Base-by-base conservation (phyloP, 108 stramenopile genomes). In the Cyclotella choctawhatcheeana region DNA sequence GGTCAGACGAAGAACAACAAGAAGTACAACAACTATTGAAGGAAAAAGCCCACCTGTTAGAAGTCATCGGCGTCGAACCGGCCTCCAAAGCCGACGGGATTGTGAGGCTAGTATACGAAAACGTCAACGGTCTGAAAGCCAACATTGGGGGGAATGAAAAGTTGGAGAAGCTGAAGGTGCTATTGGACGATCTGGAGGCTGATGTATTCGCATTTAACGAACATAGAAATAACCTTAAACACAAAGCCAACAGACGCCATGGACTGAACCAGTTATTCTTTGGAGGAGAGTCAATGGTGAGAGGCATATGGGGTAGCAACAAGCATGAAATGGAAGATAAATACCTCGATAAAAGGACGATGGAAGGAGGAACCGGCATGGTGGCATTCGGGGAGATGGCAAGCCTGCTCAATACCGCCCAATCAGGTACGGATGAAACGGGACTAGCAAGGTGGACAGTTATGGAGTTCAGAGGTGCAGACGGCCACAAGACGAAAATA, bases 151-250 rank as follows among this genome's bases (percentile, higher is more conserved):
- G 48, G 18, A 50, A 50, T 50, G 13, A 18, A 4, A 50, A 50
- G 48, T n/a, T 50, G 48, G 48, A 50, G 4, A 50, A 50, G 17
- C 16, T n/a, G 4, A 50, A 50, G 18, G 48, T n/a, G 18, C 17
- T 50, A 20, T n/a, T 50, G 4, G 48, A 50, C 17, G 48, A 50
- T 50, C n/a, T 50, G 48, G 48, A 50, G 14, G 48, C 48, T n/a
- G 48, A 50, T 50, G n/a, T 50, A n/a, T 8, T 50, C 4, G 48
- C 48, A 8, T 50, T 18, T 50, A 50, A n/a, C n/a, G 48, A 50
- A n/a, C 48, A 50, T n/a, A 50, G 17, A 50, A 8, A n/a, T n/a
- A 50, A 50, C n/a, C 48, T 50, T 4, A 7, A 18, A n/a, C 48
- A 50, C 17, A 50, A 50, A n/a, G 48, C 8, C 17, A 50, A 50